phyloP scores from a whole-genome alignment of 768 basidiomycete genomes.

The Leccinum variicolor region DNA sequence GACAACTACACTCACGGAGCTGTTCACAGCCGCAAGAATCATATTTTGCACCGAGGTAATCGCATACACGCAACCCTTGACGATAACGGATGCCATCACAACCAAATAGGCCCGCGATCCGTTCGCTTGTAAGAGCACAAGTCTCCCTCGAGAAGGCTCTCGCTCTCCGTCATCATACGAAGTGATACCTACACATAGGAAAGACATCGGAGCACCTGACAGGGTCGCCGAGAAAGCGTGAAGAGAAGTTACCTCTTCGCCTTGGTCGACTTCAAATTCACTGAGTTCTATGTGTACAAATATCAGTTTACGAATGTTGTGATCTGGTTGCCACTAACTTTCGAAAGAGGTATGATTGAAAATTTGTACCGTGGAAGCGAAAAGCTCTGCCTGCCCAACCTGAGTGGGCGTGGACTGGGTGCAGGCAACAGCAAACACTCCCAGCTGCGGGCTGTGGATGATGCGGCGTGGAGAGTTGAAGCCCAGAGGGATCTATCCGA shows the following conservation, averaged over 20 bases:
- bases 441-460: constrained; percentile 50
- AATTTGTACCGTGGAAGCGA: constrained; percentile 59
- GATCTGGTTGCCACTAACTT: constrained; percentile 40
- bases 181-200: constrained; percentile 52
- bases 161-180: constrained; percentile 39
- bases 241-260: constrained; percentile 65
- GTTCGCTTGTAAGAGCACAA: constrained; percentile 50
- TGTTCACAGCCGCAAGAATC: constrained; percentile 71
- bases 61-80: constrained; percentile 69
- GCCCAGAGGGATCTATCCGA: constrained; percentile 62
- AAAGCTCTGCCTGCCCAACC: constrained; percentile 45
- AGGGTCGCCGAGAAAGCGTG: constrained; percentile 30
- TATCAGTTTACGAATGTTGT: constrained; percentile 1
- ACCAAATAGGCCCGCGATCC: constrained; percentile 19
- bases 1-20: constrained; percentile 50
- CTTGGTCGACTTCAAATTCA: constrained; percentile 30
- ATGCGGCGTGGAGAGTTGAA: constrained; percentile 69
- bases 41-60: constrained; percentile 47
- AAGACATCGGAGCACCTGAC: constrained; percentile 31
- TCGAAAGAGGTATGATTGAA: constrained; percentile 63
- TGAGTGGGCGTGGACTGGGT: constrained; percentile 50
- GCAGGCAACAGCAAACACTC: constrained; percentile 66
- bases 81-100: constrained; percentile 41
- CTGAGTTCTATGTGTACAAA: constrained; percentile 19
- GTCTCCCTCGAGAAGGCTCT: constrained; percentile 54